Evolutionary conservation across 306 rosid species (phyloP), one percentile per base, ranked within the genome.

Genomic region (Quercus bicolor): DNA sequence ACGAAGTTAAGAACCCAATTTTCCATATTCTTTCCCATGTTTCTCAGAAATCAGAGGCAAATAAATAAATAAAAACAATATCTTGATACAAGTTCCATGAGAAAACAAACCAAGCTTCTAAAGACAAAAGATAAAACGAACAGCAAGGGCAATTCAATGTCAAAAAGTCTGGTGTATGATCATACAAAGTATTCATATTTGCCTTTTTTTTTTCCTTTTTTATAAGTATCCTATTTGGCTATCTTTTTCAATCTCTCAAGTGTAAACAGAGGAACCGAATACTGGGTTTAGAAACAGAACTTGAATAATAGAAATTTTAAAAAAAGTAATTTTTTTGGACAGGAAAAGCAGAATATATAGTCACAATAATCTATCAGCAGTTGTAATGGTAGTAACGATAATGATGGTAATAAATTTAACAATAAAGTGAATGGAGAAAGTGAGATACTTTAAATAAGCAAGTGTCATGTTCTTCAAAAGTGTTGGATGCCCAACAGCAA

Each of bases 381-480:
- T 66, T 66, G 53, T 48, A 48, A 31, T 3, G 24, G 29, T 16
- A 12, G 15, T 71, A 53, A 79, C 1, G n/a, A 45, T 70, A n/a
- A 11, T 60, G 59, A 52, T 55, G 16, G 56, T 26, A 53, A 51
- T 31, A 48, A 78, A 56, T 9, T 26, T 61, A 40, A 34, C 28
- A 29, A 56, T 31, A 55, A 73, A 60, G 75, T 14, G 33, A 66
- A 77, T 68, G 28, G 56, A 72, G 68, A 45, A 54, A 76, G 80
- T 12, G 59, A 77, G 53, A 73, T 87, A 91, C 94, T 75, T 87
- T 51, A 91, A 77, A 78, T 70, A 4, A 55, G 89, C 83, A 79
- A 91, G 89, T 70, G 97, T 91, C 90, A 91, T 82, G 88, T 90
- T 85, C 72, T 76, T 90, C 72, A 91, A 59, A 56, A 88, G 90